Evolutionary conservation across 208 protist species (phyloP).

Genomic region (Naegleria fowleri): DNA sequence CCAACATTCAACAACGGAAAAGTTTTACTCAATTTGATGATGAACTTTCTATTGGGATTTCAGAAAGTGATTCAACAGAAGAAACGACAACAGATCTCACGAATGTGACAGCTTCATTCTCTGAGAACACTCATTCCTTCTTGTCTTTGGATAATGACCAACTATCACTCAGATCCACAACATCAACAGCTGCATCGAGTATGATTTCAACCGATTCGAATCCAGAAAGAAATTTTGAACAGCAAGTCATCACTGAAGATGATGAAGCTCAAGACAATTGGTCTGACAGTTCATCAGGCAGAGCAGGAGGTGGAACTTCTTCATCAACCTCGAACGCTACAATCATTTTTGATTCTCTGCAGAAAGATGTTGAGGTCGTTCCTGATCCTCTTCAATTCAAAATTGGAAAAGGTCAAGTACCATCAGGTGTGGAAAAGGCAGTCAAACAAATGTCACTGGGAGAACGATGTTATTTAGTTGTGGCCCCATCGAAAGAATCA

Average conservation of each 20-base stretch:
- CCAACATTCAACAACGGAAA: background rate
- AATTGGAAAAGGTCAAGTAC: background rate
- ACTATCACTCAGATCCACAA: background rate
- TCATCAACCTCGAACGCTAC: background rate
- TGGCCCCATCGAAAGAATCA: background rate
- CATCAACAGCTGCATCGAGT: background rate
- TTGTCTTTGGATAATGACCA: background rate
- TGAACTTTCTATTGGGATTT: background rate
- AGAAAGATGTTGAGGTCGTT: background rate
- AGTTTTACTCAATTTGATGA: background rate
- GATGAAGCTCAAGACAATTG: background rate
- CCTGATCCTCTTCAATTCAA: background rate
- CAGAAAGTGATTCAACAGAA: background rate
- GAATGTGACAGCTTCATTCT: background rate
- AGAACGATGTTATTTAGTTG: background rate
- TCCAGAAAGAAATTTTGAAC: background rate
- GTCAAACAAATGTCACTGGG: background rate
- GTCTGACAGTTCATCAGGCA: background rate
- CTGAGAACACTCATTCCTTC: background rate
- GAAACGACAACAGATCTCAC: background rate
- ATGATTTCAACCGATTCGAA: background rate
- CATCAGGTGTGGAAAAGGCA: background rate
- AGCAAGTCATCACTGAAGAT: no score
- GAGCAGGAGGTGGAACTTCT: background rate
- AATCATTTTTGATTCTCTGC: background rate